Evolutionary conservation across 768 basidiomycete species (phyloP).

Genomic region (Dictyophora rubrovolvata): DNA sequence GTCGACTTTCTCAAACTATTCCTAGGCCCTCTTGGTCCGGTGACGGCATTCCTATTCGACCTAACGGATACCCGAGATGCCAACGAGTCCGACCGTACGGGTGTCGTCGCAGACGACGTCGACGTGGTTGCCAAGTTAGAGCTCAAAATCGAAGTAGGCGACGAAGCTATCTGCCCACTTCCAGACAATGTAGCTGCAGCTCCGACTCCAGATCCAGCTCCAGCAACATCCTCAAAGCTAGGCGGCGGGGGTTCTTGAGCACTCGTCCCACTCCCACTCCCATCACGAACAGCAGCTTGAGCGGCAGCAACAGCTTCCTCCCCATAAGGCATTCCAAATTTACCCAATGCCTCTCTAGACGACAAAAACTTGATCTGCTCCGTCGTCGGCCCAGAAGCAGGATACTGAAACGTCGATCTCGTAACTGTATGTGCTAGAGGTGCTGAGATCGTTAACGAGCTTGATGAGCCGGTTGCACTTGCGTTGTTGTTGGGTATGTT

Average conservation of each 20-base stretch:
- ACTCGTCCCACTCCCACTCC: background rate
- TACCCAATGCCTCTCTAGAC: conserved; percentile 51
- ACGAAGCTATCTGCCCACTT: background rate
- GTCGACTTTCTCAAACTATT: background rate
- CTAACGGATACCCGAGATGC: background rate
- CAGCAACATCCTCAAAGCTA: background rate
- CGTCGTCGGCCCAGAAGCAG: conserved; percentile 33
- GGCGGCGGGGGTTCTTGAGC: background rate
- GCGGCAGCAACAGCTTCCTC: conserved; percentile 60
- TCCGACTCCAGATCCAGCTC: background rate
- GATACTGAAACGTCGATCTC: conserved; percentile 63
- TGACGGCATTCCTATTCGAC: background rate
- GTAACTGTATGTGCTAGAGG: conserved; percentile 66
- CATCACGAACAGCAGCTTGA: conserved; percentile 25
- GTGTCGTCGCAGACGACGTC: background rate
- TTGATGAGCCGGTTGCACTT: conserved; percentile 29
- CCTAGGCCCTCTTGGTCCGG: background rate
- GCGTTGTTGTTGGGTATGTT: conserved; percentile 23
- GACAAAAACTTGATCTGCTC: conserved; percentile 60
- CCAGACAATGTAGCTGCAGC: no score
- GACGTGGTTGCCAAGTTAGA: background rate
- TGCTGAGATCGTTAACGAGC: conserved; percentile 63
- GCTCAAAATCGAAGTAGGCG: background rate
- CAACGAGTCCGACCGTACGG: background rate
- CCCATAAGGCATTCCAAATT: conserved; percentile 71